Evolutionary conservation across 257 asterid species (phyloP).

Genomic region (Thymus quinquecostatus): DNA sequence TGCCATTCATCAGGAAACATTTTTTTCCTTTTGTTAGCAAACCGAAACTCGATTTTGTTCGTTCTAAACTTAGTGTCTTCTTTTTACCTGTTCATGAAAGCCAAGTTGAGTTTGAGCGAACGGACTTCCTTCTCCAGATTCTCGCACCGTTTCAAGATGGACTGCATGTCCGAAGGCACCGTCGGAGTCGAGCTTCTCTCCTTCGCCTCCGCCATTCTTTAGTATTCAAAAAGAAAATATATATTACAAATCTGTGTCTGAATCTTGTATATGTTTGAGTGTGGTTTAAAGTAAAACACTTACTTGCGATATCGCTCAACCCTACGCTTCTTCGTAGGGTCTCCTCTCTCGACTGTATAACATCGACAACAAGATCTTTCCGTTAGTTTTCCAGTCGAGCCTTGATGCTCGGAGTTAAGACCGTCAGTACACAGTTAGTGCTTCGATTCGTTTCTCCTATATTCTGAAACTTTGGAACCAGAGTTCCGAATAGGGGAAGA

Average conservation of each 20-base stretch:
- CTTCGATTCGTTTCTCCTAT: too few relatives aligned
- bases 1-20: conserved; percentile 35
- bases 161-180: conserved; percentile 77
- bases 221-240: background rate
- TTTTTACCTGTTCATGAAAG: conserved; percentile 87
- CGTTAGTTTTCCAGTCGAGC: background rate
- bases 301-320: conserved; percentile 91
- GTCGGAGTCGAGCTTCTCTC: conserved; percentile 72
- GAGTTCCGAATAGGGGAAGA: background rate
- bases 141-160: conserved; percentile 74
- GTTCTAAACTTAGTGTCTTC: too few relatives aligned
- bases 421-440: background rate
- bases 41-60: background rate
- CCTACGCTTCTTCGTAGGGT: conserved; percentile 84
- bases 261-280: background rate
- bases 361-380: conserved; percentile 17
- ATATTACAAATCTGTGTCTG: background rate
- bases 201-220: conserved; percentile 94
- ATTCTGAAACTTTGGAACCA: background rate
- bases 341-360: conserved; percentile 78
- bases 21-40: too few relatives aligned
- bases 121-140: conserved; percentile 94
- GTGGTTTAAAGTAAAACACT: conserved; percentile 16
- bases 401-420: too few relatives aligned
- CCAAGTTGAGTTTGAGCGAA: conserved; percentile 79